Percentiles rank a stretch among this genome's conserved stretches.
Conservation (phyloP, 2,329 filamentous ascomycete genomes). For the Ophiocordyceps camponoti-leonardi region DNA sequence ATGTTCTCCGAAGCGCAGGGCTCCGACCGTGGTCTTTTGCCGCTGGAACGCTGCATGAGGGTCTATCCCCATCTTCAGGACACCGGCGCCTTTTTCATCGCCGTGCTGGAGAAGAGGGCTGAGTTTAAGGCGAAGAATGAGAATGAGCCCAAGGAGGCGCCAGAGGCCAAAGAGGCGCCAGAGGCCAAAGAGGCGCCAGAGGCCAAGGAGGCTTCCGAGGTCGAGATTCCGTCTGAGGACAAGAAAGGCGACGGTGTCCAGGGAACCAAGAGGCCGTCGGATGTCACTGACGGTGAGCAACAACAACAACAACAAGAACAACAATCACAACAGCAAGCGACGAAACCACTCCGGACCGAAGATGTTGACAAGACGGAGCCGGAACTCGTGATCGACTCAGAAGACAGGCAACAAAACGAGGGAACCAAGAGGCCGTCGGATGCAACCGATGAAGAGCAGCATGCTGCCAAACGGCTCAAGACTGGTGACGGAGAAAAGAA, state of each 20-base stretch:
- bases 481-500: conserved; percentile 10
- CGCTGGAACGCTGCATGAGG: conserved; percentile 78
- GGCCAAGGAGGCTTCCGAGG: not conserved
- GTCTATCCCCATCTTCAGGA: conserved; percentile 93
- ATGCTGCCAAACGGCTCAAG: conserved; percentile 31
- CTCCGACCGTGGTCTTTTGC: conserved; percentile 42
- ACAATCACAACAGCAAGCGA: too few relatives aligned
- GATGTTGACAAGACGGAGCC: not conserved
- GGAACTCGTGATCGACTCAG: too few relatives aligned
- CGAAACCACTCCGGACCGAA: conserved; percentile 32
- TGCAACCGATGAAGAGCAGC: conserved; percentile 15
- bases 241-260: not conserved
- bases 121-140: conserved; percentile 71
- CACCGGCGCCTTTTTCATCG: conserved; percentile 95
- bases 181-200: conserved; percentile 8
- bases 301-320: too few relatives aligned
- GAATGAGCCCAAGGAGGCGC: conserved; percentile 26
- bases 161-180: conserved; percentile 14
- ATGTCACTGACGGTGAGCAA: conserved; percentile 16
- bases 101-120: conserved; percentile 77
- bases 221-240: not conserved
- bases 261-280: conserved; percentile 16
- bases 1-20: conserved; percentile 61
- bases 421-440: conserved; percentile 12
- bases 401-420: not conserved